Conservation (phyloP, 2,329 filamentous ascomycete genomes). For the Ophiostoma himal-ulmi region DNA sequence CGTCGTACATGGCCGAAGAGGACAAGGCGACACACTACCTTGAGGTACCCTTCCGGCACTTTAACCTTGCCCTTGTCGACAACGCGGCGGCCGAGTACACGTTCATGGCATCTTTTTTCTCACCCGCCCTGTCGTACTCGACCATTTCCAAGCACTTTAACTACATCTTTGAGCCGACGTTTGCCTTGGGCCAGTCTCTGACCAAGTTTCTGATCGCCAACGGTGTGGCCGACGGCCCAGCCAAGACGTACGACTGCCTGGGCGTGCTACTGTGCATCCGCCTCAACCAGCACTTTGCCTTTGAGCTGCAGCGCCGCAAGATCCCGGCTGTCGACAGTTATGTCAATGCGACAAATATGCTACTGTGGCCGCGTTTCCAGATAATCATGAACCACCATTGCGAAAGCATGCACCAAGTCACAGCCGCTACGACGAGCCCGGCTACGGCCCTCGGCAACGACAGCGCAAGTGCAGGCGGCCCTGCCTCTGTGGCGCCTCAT, state of each 20-base stretch:
- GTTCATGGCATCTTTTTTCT: conserved; percentile 86
- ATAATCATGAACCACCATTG: conserved; percentile 89
- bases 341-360: conserved; percentile 91
- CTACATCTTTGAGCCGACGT: conserved; percentile 84
- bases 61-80: conserved; percentile 88
- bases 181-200: conserved; percentile 71
- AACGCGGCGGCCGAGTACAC: conserved; percentile 94
- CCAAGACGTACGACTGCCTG: conserved; percentile 71
- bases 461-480: conserved; percentile 39
- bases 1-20: conserved; percentile 87
- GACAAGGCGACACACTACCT: conserved; percentile 74
- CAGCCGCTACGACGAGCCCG: conserved; percentile 5
- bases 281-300: conserved; percentile 88
- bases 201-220: conserved; percentile 67
- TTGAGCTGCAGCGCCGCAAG: conserved; percentile 85
- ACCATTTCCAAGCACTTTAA: conserved; percentile 76
- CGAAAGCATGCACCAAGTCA: conserved; percentile 64
- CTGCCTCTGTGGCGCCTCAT: conserved; percentile 76
- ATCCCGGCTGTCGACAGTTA: conserved; percentile 85
- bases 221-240: background rate
- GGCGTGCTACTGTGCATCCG: conserved; percentile 88
- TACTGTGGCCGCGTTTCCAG: conserved; percentile 93
- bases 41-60: conserved; percentile 86
- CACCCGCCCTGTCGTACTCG: conserved; percentile 66
- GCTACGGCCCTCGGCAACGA: conserved; percentile 29